phyloP scores from a whole-genome alignment of 805 yeast species.

The Yarrowia hollandica region DNA sequence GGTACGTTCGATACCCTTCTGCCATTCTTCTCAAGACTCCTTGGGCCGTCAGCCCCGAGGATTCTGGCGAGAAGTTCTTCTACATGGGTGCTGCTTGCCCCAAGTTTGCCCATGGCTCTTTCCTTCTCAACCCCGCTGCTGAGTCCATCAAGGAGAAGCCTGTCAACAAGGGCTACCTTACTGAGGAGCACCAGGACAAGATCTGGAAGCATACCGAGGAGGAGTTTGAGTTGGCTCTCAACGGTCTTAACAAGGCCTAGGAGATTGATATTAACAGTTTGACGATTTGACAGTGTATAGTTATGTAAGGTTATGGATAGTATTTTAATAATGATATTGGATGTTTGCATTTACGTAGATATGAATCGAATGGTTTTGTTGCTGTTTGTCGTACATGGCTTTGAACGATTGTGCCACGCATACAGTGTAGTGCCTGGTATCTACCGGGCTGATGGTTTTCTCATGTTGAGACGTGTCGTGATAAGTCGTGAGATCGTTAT shows the following conservation, averaged over 20 bases:
- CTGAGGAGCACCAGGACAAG: conserved; percentile 34
- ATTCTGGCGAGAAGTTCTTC: conserved; percentile 35
- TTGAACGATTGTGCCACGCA: too few species aligned
- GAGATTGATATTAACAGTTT: not conserved
- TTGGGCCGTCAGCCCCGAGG: conserved; percentile 31
- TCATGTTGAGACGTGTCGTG: too few species aligned
- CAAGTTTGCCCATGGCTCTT: conserved; percentile 34
- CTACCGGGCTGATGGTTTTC: too few species aligned
- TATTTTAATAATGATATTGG: too few species aligned
- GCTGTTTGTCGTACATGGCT: too few species aligned
- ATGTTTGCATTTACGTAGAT: too few species aligned
- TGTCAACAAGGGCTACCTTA: conserved; percentile 30
- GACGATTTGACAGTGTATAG: not conserved
- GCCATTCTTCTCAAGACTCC: conserved; percentile 22
- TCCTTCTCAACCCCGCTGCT: conserved; percentile 30
- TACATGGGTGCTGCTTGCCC: conserved; percentile 33
- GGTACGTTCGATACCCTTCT: conserved; percentile 31
- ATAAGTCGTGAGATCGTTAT: too few species aligned
- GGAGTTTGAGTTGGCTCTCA: conserved; percentile 31
- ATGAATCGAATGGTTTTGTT: too few species aligned
- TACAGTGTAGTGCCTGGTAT: too few species aligned
- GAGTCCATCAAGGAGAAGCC: conserved; percentile 29
- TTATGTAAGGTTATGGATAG: too few species aligned
- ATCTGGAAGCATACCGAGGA: conserved; percentile 37
- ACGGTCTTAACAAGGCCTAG: conserved; percentile 17